phyloP scores from a whole-genome alignment of 208 protist genomes.

The Trichomonas tenax region DNA sequence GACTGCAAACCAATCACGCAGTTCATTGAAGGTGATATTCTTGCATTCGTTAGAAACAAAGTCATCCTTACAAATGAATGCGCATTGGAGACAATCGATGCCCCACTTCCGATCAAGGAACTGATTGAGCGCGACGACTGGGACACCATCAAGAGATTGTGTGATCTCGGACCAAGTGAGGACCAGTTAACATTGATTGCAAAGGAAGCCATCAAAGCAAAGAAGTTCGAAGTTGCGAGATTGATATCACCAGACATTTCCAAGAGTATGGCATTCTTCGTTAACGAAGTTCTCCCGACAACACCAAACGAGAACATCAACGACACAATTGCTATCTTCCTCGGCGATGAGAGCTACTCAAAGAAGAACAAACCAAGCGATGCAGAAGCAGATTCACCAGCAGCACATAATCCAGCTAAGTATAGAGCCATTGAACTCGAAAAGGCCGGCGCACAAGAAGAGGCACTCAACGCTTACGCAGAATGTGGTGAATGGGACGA shows the following conservation, averaged over 20 bases:
- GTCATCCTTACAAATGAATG: neutral
- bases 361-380: neutral
- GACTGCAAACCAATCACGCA: neutral
- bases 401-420: neutral
- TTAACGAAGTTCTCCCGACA: neutral
- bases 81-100: neutral
- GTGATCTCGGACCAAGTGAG: neutral
- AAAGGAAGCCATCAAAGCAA: neutral
- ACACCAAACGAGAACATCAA: neutral
- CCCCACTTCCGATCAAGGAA: neutral
- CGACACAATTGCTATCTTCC: neutral
- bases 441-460: neutral
- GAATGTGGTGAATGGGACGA: neutral
- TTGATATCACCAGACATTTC: neutral
- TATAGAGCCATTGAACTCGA: neutral
- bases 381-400: neutral
- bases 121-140: neutral
- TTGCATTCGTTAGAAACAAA: neutral
- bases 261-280: neutral
- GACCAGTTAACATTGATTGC: neutral
- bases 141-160: neutral
- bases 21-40: neutral
- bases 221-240: neutral
- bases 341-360: neutral
- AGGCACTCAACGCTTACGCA: neutral